A percentile compares a stretch with the other conserved stretches of the same genome.
These are phyloP conservation scores for Astrocystis sublimbata DNA, from an alignment of 495 filamentous ascomycete genomes.

Conservation along the genomic window DNA sequence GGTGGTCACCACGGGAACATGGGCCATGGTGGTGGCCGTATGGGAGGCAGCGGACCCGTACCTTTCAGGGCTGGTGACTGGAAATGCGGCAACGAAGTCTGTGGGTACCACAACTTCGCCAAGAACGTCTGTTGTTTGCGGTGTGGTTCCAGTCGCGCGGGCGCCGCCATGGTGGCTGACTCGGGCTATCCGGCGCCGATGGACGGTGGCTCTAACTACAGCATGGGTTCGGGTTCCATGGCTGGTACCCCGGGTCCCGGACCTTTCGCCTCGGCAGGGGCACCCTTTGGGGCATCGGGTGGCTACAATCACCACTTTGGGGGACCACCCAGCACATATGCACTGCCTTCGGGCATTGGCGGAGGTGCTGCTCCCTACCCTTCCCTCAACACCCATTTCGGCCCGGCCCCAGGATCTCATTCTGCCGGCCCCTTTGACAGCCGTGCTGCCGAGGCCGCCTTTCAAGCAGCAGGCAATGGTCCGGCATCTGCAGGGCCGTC, in stretches of 20 bases:
- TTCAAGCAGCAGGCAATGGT: conserved; percentile 79
- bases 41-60: conserved; percentile 83
- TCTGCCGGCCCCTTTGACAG: conserved; percentile 91
- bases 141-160: conserved; percentile 91
- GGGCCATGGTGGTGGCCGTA: conserved; percentile 67
- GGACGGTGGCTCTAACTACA: conserved; percentile 79
- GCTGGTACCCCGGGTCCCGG: conserved; percentile 81
- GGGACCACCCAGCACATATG: conserved; percentile 85
- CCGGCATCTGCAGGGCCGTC: conserved; percentile 64
- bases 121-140: conserved; percentile 98
- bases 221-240: conserved; percentile 76
- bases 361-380: conserved; percentile 79
- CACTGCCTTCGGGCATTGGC: conserved; percentile 84
- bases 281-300: conserved; percentile 68
- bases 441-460: conserved; percentile 87
- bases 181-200: conserved; percentile 89
- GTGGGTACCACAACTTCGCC: conserved; percentile 97
- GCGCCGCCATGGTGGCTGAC: conserved; percentile 90
- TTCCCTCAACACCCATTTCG: conserved; percentile 76
- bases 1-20: conserved; percentile 76
- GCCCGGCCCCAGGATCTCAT: conserved; percentile 68
- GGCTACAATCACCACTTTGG: conserved; percentile 89
- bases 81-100: conserved; percentile 98
- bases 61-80: conserved; percentile 98
- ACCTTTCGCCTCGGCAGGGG: conserved; percentile 69